A percentile compares a stretch with the other conserved stretches of the same genome.
Conservation (phyloP, 2,329 filamentous ascomycete species). For the Fusarium sp. region DNA sequence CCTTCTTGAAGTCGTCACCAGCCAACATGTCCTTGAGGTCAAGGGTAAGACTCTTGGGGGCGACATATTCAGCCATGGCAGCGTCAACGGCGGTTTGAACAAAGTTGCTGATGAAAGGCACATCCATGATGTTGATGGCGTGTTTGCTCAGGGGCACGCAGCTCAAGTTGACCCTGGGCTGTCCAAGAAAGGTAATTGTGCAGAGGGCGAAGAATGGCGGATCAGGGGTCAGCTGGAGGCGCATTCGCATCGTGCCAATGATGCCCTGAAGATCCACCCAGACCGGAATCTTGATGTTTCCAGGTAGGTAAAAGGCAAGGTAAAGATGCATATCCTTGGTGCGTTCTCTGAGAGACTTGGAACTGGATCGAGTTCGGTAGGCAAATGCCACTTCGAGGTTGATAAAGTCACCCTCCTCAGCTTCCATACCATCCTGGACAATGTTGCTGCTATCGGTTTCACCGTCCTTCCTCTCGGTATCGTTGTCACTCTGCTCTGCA, state of each 20-base stretch:
- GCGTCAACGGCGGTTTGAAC: slow-evolving; percentile 81
- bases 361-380: slow-evolving; percentile 73
- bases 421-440: slow-evolving; percentile 73
- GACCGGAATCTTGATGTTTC: slow-evolving; percentile 67
- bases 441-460: slow-evolving; percentile 51
- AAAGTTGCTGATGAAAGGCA: slow-evolving; percentile 80
- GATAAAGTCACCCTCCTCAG: slow-evolving; percentile 82
- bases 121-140: slow-evolving; percentile 79
- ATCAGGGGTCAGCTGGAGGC: slow-evolving; percentile 79
- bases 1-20: slow-evolving; percentile 83
- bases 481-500: slow-evolving; percentile 51
- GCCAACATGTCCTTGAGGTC: slow-evolving; percentile 83
- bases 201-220: slow-evolving; percentile 82
- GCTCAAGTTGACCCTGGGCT: slow-evolving; percentile 77
- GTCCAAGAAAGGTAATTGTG: slow-evolving; percentile 79
- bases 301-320: slow-evolving; percentile 76
- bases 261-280: slow-evolving; percentile 82
- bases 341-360: slow-evolving; percentile 73
- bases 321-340: slow-evolving; percentile 76
- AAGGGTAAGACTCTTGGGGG: slow-evolving; percentile 79
- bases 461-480: slow-evolving; percentile 51
- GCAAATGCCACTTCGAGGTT: slow-evolving; percentile 82
- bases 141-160: slow-evolving; percentile 78
- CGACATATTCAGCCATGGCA: slow-evolving; percentile 80
- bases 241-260: slow-evolving; percentile 75